Base-by-base conservation (phyloP, 148 eudicot species). In the Amaranthus hypochondriacus region DNA sequence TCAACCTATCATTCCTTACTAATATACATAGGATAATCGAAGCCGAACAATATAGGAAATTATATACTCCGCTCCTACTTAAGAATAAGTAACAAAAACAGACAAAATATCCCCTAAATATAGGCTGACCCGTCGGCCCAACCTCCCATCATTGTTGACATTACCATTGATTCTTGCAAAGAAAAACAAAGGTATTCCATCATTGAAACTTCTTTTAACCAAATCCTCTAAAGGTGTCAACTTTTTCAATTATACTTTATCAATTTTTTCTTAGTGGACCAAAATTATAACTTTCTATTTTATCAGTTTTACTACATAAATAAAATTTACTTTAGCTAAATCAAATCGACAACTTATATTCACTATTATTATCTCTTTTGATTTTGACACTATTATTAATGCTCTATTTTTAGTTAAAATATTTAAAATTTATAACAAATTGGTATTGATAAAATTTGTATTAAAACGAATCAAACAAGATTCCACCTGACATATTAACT, bases 61-160 rank as follows among this genome's bases (percentile, higher is more conserved):
- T 65, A 13, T 7, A 13, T 4, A 0, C 2, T 58, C 39, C 39
- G 39, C 39, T 28, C 39, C 39, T 28, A 28, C 1, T 4, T 56
- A 10, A 11, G 9, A 44, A 44, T 11, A 63, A 63, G n/a, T 5
- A 47, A 14, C 51, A 46, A 5, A 6, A 47, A 65, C 9, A 12
- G 68, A 48, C 53, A 48, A 65, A 47, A 14, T 28, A 28, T 28
- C 48, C 48, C 68, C 68, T 28, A 61, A 61, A 21, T 12, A 9
- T n/a, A 66, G 69, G 54, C 54, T 49, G 48, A 43, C 49, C 43
- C 0, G 55, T 55, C 69, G 69, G 69, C 9, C 69, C 69, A 65
- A 65, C 69, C 69, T 48, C 42, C 43, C 55, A 66, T 48, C 55
- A 66, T 66, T 48, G 42, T 66, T 66, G 69, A 66, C 55, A 66